phyloP scores from a whole-genome alignment of 2,329 filamentous ascomycete genomes.

The Colletotrichum chrysophilum region DNA sequence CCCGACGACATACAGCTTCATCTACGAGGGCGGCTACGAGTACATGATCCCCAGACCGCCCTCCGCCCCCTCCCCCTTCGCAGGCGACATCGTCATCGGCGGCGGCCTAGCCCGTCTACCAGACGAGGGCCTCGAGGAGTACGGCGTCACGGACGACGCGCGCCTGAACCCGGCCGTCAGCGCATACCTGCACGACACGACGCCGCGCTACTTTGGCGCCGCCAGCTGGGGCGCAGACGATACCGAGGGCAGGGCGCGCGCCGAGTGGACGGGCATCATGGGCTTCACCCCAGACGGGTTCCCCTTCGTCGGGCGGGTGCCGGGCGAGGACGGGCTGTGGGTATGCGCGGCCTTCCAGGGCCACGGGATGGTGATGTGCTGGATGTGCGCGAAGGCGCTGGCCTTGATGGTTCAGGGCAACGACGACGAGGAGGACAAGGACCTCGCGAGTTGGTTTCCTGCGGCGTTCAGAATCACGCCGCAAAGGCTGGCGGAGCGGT shows the following conservation, averaged over 20 bases:
- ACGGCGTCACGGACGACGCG: conserved; percentile 62
- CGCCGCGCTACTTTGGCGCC: conserved; percentile 55
- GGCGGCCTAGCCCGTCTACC: conserved; percentile 55
- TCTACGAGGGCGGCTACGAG: conserved; percentile 66
- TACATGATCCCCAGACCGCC: conserved; percentile 67
- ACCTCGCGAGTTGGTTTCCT: conserved; percentile 56
- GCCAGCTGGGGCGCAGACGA: conserved; percentile 51
- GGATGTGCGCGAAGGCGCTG: conserved; percentile 63
- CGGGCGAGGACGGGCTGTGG: conserved; percentile 52
- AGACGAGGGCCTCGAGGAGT: conserved; percentile 50
- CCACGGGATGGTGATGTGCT: conserved; percentile 69
- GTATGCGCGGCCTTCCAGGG: conserved; percentile 67
- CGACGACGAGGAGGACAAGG: conserved; percentile 28
- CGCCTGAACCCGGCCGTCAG: conserved; percentile 55
- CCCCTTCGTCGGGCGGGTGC: conserved; percentile 57
- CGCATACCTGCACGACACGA: conserved; percentile 47
- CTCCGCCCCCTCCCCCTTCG: conserved; percentile 41
- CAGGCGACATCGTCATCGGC: conserved; percentile 65
- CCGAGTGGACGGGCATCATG: conserved; percentile 63
- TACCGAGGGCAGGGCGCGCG: conserved; percentile 42
- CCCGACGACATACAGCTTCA: conserved; percentile 63
- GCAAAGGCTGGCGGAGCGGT: conserved; percentile 40
- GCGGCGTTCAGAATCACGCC: conserved; percentile 51
- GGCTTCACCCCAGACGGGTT: conserved; percentile 58
- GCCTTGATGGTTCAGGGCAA: conserved; percentile 54